phyloP scores from a whole-genome alignment of 495 filamentous ascomycete genomes.

The Clavariopsis aquatica region DNA sequence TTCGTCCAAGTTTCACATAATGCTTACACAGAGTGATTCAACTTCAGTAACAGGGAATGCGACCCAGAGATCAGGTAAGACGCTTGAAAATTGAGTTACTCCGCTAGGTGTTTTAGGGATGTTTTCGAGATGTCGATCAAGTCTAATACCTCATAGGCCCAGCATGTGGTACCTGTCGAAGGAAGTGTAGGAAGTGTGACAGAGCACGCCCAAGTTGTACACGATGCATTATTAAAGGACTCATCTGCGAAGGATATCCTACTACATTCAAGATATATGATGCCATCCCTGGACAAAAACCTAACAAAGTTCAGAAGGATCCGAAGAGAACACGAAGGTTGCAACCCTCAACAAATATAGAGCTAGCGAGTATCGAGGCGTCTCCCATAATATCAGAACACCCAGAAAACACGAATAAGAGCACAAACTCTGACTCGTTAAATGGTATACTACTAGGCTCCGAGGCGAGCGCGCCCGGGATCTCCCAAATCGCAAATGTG shows the following conservation, averaged over 20 bases:
- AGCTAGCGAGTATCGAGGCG: not conserved
- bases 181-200: conserved; percentile 13
- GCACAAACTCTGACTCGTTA: not conserved
- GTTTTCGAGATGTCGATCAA: not conserved
- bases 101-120: too few relatives aligned
- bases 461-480: not conserved
- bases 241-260: conserved; percentile 15
- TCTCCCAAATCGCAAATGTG: not conserved
- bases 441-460: not conserved
- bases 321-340: not conserved
- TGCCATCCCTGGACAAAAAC: not conserved
- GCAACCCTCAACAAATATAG: not conserved
- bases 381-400: not conserved
- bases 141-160: conserved; percentile 2
- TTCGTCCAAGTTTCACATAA: not conserved
- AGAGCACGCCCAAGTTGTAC: conserved; percentile 6
- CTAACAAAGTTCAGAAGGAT: not conserved
- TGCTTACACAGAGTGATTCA: not conserved
- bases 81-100: too few relatives aligned
- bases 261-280: conserved; percentile 9
- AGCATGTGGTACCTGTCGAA: conserved; percentile 12
- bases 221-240: conserved; percentile 9
- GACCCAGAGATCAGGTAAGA: not conserved
- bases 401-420: not conserved
- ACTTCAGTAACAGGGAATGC: not conserved